Percentiles rank a stretch among this genome's conserved stretches.
Conservation (phyloP, 192 early-diverging fungal species). For the Umbelopsis vinacea region DNA sequence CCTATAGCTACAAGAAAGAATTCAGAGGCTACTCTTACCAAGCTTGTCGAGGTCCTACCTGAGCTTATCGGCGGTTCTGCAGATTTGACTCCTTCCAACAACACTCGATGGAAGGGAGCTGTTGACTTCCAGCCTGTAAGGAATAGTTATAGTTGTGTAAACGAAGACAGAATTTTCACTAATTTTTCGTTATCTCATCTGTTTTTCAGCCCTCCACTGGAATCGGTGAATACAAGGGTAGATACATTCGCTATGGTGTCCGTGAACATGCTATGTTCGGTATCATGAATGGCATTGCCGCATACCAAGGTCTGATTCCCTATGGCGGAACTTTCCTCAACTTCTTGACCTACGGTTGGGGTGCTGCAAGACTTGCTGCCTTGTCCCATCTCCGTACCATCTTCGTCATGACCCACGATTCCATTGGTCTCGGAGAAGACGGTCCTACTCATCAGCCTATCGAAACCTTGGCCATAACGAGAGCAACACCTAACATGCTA, state of each 20-base stretch:
- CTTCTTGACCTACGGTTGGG: conserved; percentile 77
- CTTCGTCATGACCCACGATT: conserved; percentile 99
- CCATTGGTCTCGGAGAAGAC: conserved; percentile 97
- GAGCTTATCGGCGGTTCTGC: conserved; percentile 94
- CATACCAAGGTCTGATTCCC: conserved; percentile 87
- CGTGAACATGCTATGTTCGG: conserved; percentile 97
- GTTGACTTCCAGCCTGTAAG: conserved; percentile 84
- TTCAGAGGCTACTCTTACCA: conserved; percentile 81
- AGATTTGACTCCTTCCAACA: conserved; percentile 92
- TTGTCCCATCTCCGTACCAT: conserved; percentile 85
- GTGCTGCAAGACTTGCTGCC: conserved; percentile 86
- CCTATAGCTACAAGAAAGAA: conserved; percentile 84
- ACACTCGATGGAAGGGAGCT: conserved; percentile 90
- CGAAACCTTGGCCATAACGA: conserved; percentile 85
- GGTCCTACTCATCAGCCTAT: conserved; percentile 99
- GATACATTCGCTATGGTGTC: conserved; percentile 92
- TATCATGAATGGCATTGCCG: conserved; percentile 85
- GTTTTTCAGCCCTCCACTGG: conserved; percentile 42
- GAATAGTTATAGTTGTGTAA: background rate
- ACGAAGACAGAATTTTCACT: background rate
- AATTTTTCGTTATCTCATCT: background rate
- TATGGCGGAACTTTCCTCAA: conserved; percentile 91
- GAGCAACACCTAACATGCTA: conserved; percentile 88
- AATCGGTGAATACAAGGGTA: conserved; percentile 80
- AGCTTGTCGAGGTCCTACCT: conserved; percentile 74